These are phyloP conservation scores for Begonia fuchsioides DNA, from an alignment of 306 rosid genomes.

Conservation along the genomic window DNA sequence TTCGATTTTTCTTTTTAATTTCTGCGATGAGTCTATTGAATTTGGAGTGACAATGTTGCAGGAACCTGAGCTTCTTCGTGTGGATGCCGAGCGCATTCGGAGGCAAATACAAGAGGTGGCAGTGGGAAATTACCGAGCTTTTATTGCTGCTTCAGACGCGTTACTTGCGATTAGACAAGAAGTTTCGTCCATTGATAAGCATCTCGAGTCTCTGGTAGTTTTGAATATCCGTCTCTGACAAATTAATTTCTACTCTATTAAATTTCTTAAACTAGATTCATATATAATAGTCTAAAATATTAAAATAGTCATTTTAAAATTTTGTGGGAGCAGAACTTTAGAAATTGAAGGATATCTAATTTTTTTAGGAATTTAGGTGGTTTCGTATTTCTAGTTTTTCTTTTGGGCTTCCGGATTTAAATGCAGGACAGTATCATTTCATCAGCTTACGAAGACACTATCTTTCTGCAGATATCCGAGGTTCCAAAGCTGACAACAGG, in stretches of 20 bases:
- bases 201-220: slow-evolving; percentile 44
- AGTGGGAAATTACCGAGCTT: slow-evolving; percentile 71
- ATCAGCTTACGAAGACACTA: slow-evolving; percentile 8
- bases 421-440: no score
- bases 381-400: no score
- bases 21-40: no score
- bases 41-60: slow-evolving; percentile 4
- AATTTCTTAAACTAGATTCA: no score
- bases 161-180: slow-evolving; percentile 76
- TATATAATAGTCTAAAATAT: no score
- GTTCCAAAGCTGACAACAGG: slow-evolving; percentile 79
- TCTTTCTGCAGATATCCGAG: slow-evolving; percentile 50
- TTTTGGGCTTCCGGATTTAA: no score
- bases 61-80: slow-evolving; percentile 98
- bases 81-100: slow-evolving; percentile 94
- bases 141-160: slow-evolving; percentile 83
- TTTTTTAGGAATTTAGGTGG: no score
- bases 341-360: no score
- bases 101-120: slow-evolving; percentile 99
- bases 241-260: neutral
- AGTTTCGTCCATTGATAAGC: slow-evolving; percentile 49
- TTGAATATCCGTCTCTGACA: neutral
- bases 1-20: no score
- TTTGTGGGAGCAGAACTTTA: no score
- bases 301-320: no score